Percentiles rank a stretch among this genome's conserved stretches.
Evolutionary conservation across 129 eudicot species (phyloP).

Genomic region (Chrysanthemum makinoi): DNA sequence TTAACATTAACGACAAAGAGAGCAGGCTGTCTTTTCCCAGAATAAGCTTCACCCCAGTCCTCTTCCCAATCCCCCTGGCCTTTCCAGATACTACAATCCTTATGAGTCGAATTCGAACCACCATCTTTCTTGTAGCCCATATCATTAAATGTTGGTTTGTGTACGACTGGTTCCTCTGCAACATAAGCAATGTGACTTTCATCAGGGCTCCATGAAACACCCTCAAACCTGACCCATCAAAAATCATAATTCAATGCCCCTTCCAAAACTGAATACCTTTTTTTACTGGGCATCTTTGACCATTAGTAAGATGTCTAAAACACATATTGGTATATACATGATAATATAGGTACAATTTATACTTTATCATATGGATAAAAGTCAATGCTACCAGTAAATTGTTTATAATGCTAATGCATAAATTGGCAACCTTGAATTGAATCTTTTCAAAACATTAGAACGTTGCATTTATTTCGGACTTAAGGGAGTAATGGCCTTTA

Average conservation of each 20-base stretch:
- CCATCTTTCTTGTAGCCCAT: slow-evolving; percentile 61
- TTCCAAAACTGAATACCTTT: not conserved
- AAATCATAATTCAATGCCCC: not conserved
- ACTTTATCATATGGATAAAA: not conserved
- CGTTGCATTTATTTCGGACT: not conserved
- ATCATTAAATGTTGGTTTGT: not conserved
- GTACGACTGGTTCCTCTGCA: slow-evolving; percentile 35
- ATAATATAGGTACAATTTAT: not conserved
- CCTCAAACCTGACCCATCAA: slow-evolving; percentile 78
- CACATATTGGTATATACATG: not conserved
- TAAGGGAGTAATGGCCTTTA: not conserved
- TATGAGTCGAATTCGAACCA: slow-evolving; percentile 36
- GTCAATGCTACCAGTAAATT: not conserved
- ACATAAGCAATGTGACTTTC: slow-evolving; percentile 87
- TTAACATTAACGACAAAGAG: slow-evolving; percentile 62
- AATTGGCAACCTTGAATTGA: not conserved
- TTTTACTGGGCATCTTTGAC: not conserved
- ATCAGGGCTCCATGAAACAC: slow-evolving; percentile 88
- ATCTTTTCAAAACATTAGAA: not conserved
- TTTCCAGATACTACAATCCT: slow-evolving; percentile 84
- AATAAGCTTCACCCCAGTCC: slow-evolving; percentile 93
- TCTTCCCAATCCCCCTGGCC: slow-evolving; percentile 96
- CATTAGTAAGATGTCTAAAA: not conserved
- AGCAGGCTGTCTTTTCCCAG: slow-evolving; percentile 83
- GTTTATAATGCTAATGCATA: not conserved